Evolutionary conservation across 139 green algal genomes (phyloP), one percentile per base, ranked within the genome.

Genomic region (Chlamydomonas schloesseri): DNA sequence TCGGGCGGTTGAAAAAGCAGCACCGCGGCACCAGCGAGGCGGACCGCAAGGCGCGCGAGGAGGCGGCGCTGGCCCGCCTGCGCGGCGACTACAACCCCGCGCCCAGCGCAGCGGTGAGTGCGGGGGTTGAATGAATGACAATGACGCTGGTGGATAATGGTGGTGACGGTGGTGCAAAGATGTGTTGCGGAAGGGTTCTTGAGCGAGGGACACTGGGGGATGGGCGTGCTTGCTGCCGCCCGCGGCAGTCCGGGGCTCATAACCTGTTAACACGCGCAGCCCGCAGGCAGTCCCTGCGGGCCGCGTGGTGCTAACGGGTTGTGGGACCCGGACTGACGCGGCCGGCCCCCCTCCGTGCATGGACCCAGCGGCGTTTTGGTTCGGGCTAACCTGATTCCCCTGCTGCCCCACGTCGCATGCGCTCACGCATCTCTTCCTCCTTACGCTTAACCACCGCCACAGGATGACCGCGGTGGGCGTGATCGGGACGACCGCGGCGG

Each of bases 1-100:
- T 95, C 91, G 95, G 95, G 26, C 91, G 95, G 37, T 74, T 94
- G 6, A 96, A 96, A 90, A 95, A 93, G 86, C 83, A 93, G 83
- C 88, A 89, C 65, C 50, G 86, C 9, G 55, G 53, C 68, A 76
- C 37, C n/a, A 55, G 68, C 46, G 89, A 89, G 55, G 89, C 90
- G 31, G 93, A 97, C 89, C 84, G 90, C 9, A 90, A 87, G 37
- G 90, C 91, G 3, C 88, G 95, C 0, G 95, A 97, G 85, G 83
- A 82, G 65, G 95, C 95, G n/a, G 95, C 95, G 2, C 90, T 97
- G 74, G 93, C 91, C 1, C 88, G 95, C 0, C 90, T 97, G 80
- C 87, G 83, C 5, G 91, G 89, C 2, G 76, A 86, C 9, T 67
- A 67, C 65, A 67, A 68, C 31, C 78, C 78, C 1, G 78, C 78